These are phyloP conservation scores for Ambrosia trifida DNA, from an alignment of 129 eudicot genomes.

Conservation along the genomic window DNA sequence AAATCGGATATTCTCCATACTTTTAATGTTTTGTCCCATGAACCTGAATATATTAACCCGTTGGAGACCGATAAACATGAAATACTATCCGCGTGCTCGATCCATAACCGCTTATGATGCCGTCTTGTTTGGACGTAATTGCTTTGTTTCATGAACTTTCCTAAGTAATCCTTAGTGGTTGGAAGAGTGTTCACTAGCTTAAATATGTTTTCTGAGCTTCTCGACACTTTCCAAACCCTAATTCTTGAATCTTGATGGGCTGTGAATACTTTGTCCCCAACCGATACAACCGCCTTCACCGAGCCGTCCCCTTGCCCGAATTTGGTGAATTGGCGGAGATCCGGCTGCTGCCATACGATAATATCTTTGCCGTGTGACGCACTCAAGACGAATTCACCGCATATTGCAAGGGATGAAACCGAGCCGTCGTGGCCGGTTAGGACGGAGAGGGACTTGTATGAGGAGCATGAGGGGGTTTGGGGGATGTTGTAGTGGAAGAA, in stretches of 20 bases:
- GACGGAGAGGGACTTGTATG: slow-evolving; percentile 61
- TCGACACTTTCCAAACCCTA: slow-evolving; percentile 84
- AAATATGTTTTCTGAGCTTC: slow-evolving; percentile 67
- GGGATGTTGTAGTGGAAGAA: slow-evolving; percentile 36
- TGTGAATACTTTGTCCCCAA: slow-evolving; percentile 72
- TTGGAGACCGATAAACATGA: slow-evolving; percentile 71
- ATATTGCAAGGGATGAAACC: slow-evolving; percentile 77
- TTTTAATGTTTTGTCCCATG: slow-evolving; percentile 93
- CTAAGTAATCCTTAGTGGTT: slow-evolving; percentile 73
- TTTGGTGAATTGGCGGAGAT: slow-evolving; percentile 61
- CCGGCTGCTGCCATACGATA: slow-evolving; percentile 96
- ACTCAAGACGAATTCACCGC: slow-evolving; percentile 85
- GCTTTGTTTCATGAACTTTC: slow-evolving; percentile 79
- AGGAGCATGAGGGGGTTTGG: slow-evolving; percentile 31
- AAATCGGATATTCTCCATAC: slow-evolving; percentile 80
- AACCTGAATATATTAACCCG: slow-evolving; percentile 87
- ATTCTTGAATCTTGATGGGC: slow-evolving; percentile 91
- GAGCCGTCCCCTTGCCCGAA: slow-evolving; percentile 91
- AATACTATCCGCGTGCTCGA: slow-evolving; percentile 78
- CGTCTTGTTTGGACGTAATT: slow-evolving; percentile 81
- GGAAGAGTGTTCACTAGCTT: slow-evolving; percentile 70
- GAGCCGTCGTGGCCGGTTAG: slow-evolving; percentile 73
- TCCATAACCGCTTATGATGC: slow-evolving; percentile 76
- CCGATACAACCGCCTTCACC: slow-evolving; percentile 69
- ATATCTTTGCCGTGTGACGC: slow-evolving; percentile 92